Evolutionary conservation across 305 asterid genomes (phyloP), one percentile per base, ranked within the genome.

Genomic region (Solanum hybrid): DNA sequence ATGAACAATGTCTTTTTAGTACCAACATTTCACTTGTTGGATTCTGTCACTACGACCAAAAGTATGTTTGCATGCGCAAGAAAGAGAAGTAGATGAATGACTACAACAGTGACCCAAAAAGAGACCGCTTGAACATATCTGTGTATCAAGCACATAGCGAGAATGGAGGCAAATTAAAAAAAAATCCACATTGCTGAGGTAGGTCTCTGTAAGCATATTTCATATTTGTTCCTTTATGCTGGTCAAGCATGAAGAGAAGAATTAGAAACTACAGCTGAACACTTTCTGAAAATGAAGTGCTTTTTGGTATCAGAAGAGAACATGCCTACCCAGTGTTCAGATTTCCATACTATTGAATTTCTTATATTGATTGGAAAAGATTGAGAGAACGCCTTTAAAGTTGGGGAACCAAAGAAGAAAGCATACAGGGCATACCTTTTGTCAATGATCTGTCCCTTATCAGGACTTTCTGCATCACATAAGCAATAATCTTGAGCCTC

Each of bases 401-500:
- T 72, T 38, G 45, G 27, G 85, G 85, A 88, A 89, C 33, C 75
- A 17, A n/a, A 24, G n/a, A 76, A 79, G 87, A 77, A 51, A 33
- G 57, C 45, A 33, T 51, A 12, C 24, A 15, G 36, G 33, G 41
- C 80, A 61, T 89, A 89, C 90, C 86, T 38, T 89, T 57, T 32
- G 57, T 89, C 90, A 65, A 51, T 14, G 33, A 61, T 34, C 15
- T 32, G 87, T 83, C 77, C 80, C 86, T 38, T 76, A 68, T 89
- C 90, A 27, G 51, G 68, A 65, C 45, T 31, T 68, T 37, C 77
- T 24, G 80, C 26, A 31, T 89, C 90, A 26, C 87, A 79, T 57
- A 89, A 33, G 20, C 87, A 89, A 79, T 79, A 89, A 32, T 79
- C 90, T 79, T 57, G 90, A 57, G 31, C 87, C 14, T 31, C 90